Evolutionary conservation across 306 rosid genomes (phyloP), one percentile per base, ranked within the genome.

Genomic region (Rosa multiflora): DNA sequence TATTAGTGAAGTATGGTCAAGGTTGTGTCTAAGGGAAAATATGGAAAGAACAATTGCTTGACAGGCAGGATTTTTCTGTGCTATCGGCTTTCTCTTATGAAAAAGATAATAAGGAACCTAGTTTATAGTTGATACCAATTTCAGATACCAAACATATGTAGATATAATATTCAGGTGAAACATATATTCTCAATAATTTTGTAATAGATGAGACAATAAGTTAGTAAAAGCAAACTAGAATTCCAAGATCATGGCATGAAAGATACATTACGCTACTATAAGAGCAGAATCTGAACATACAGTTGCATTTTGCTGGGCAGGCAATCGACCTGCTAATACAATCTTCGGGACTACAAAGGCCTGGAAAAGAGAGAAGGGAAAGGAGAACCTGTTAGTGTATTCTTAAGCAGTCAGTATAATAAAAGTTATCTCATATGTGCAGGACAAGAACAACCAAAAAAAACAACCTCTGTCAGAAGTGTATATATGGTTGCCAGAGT

Each of bases 251-350:
- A n/a, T n/a, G 72, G 58, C 62, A 76, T 62, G 44, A 52, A 21
- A 78, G 40, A 72, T 69, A 23, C 55, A 76, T 74, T 44, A 80
- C 20, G 51, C 21, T 35, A 42, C 59, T 39, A 68, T 74, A 76
- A 76, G 62, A 70, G 79, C 71, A 66, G 74, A 46, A 75, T 84
- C 72, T 52, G 81, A 83, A 91, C 97, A 37, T 91, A 91, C 99
- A 61, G 94, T 92, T 44, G 99, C 99, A 87, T 94, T 94, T 83
- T 94, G 99, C 73, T 94, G 99, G 72, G 99, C 92, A 40, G 97
- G 97, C 88, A 94, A 87, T 83, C 99, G 93, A 71, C 97, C 99
- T 10, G 99, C 99, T 87, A 94, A 78, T 84, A 91, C 95, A 80
- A 94, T 97, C 92, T 94, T 94, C 0, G 97, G 99, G 74, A 89